Conservation (phyloP, 768 basidiomycete genomes). For the Suillus brevipes region DNA sequence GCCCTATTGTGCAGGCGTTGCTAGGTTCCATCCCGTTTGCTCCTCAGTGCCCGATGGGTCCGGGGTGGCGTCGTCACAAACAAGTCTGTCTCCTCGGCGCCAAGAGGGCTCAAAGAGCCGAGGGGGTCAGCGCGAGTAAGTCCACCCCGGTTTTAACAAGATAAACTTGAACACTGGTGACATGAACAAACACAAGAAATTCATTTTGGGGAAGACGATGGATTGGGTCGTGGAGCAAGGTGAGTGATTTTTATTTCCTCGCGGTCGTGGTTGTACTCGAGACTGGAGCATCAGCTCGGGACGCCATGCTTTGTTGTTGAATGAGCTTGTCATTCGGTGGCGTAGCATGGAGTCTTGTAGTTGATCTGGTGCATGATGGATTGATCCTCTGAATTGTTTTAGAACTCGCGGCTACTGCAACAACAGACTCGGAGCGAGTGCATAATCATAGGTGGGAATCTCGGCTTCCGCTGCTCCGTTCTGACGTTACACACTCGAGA, state of each 20-base stretch:
- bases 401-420: neutral
- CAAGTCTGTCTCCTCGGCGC: neutral
- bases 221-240: no score
- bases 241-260: no score
- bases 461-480: no score
- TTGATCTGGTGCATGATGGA: no score
- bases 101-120: neutral
- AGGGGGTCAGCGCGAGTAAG: neutral
- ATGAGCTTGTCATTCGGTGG: no score
- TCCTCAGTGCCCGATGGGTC: neutral
- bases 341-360: no score
- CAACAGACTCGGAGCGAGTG: neutral
- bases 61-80: neutral
- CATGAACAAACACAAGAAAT: neutral
- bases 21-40: neutral
- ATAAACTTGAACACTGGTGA: neutral
- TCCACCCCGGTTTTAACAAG: neutral
- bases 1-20: neutral
- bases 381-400: neutral
- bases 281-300: no score
- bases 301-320: no score
- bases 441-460: no score
- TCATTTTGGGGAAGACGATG: neutral
- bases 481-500: no score
- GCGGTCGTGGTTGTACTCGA: no score